Percentiles rank a stretch among this genome's conserved stretches.
These are phyloP conservation scores for Phytopythium oedochilum DNA, from an alignment of 352 stramenopile genomes.

Conservation along the genomic window DNA sequence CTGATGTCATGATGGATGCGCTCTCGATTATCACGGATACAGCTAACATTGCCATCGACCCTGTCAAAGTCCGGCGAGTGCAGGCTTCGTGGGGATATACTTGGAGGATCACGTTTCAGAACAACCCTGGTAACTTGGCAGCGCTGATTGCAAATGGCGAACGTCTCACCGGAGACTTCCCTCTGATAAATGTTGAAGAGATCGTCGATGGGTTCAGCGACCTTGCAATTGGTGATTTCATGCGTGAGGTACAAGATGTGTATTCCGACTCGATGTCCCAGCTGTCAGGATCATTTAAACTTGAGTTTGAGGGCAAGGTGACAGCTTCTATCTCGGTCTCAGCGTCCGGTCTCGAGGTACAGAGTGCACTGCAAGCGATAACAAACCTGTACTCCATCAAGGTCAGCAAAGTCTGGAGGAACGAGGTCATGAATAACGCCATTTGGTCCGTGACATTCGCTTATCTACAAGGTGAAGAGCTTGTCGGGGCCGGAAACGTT, in stretches of 20 bases:
- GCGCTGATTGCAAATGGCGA: conserved; percentile 76
- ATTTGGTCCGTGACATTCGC: conserved; percentile 95
- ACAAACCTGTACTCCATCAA: conserved; percentile 86
- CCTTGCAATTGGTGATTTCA: conserved; percentile 91
- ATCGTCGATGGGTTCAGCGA: conserved; percentile 74
- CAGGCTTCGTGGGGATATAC: conserved; percentile 81
- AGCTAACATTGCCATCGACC: conserved; percentile 61
- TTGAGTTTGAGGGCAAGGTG: conserved; percentile 88
- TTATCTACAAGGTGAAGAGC: conserved; percentile 88
- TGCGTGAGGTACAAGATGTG: conserved; percentile 92
- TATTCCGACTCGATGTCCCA: conserved; percentile 47
- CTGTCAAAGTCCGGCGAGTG: conserved; percentile 64
- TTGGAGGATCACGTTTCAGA: conserved; percentile 91
- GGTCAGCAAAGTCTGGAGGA: conserved; percentile 41
- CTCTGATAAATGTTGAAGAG: conserved; percentile 78
- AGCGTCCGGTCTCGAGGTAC: conserved; percentile 84
- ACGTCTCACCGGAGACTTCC: conserved; percentile 86
- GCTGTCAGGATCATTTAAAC: conserved; percentile 79
- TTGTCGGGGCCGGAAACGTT: conserved; percentile 90
- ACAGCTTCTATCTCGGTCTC: conserved; percentile 67
- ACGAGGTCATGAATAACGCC: conserved; percentile 43
- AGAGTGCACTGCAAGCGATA: conserved; percentile 63
- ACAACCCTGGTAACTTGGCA: conserved; percentile 86
- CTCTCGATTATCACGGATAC: conserved; percentile 79
- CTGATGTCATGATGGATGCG: conserved; percentile 62